Percentiles rank a stretch among this genome's conserved stretches.
Conservation (phyloP, 2,329 filamentous ascomycete species). For the Rhynchosporium graminicola region DNA sequence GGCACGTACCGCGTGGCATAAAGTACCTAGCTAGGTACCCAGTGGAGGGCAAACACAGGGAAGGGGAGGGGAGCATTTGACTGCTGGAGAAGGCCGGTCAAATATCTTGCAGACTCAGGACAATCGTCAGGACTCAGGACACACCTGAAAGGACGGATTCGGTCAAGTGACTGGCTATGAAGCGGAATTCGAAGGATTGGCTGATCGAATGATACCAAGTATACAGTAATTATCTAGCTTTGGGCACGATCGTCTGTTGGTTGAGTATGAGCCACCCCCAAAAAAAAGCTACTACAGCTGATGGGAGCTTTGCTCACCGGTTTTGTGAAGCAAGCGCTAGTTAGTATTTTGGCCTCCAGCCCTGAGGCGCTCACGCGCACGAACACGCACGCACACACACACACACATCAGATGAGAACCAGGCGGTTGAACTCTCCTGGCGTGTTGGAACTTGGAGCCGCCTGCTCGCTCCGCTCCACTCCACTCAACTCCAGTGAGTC, state of each 20-base stretch:
- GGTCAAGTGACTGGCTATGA: not conserved
- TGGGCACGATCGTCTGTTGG: not conserved
- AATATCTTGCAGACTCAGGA: conserved; percentile 6
- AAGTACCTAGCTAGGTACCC: no score
- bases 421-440: conserved; percentile 21
- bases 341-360: conserved; percentile 1
- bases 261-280: not conserved
- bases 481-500: not conserved
- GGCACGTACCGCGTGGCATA: no score
- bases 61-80: no score
- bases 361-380: not conserved
- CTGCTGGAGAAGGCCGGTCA: not conserved
- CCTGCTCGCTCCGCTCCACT: not conserved
- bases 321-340: not conserved
- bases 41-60: no score
- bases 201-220: conserved; percentile 3
- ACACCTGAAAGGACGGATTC: not conserved
- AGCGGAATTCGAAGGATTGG: not conserved
- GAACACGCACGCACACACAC: not conserved
- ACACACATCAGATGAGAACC: conserved; percentile 12
- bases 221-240: not conserved
- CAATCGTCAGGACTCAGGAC: not conserved
- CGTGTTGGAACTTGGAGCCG: conserved; percentile 15
- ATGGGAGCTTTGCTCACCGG: no score
- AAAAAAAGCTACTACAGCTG: no score